A percentile compares a stretch with the other conserved stretches of the same genome.
Conservation (phyloP, 371 early-diverging fungal species). For the Gilbertella persicaria region DNA sequence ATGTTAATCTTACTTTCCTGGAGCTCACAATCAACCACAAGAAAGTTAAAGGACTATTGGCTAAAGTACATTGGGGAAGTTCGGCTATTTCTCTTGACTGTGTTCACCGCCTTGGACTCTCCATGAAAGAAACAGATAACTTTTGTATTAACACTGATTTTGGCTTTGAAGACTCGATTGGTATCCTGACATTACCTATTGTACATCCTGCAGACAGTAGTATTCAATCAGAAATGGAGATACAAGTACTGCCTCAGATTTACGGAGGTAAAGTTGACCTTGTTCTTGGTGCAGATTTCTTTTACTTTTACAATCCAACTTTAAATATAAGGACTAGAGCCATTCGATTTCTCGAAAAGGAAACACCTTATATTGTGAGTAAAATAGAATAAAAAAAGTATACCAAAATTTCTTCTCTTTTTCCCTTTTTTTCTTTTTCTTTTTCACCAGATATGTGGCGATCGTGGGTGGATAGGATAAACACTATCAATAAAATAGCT, state of each 20-base stretch:
- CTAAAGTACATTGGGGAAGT: conserved; percentile 28
- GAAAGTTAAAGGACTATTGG: conserved; percentile 23
- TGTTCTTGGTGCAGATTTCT: conserved; percentile 38
- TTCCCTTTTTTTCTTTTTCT: not conserved
- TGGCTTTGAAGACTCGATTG: conserved; percentile 23
- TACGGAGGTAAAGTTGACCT: conserved; percentile 32
- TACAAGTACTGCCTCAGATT: conserved; percentile 31
- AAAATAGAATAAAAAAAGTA: not conserved
- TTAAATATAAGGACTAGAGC: conserved; percentile 24
- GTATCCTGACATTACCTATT: conserved; percentile 18
- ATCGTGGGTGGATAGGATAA: conserved; percentile 54
- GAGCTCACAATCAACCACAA: conserved; percentile 20
- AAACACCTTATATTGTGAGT: conserved; percentile 24
- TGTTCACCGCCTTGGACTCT: conserved; percentile 11
- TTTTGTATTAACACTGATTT: conserved; percentile 29
- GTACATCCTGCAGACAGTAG: conserved; percentile 19
- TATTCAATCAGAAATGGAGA: conserved; percentile 10
- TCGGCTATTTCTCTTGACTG: conserved; percentile 32
- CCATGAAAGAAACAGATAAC: conserved; percentile 1
- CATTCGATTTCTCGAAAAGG: conserved; percentile 19
- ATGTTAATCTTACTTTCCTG: conserved; percentile 25
- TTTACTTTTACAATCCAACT: conserved; percentile 19
- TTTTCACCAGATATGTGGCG: conserved; percentile 35
- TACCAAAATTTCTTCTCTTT: not conserved
- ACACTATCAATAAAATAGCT: conserved; percentile 27